These are phyloP conservation scores for Eragrostis nindensis DNA, from an alignment of 176 grass and related monocot genomes.

Conservation along the genomic window DNA sequence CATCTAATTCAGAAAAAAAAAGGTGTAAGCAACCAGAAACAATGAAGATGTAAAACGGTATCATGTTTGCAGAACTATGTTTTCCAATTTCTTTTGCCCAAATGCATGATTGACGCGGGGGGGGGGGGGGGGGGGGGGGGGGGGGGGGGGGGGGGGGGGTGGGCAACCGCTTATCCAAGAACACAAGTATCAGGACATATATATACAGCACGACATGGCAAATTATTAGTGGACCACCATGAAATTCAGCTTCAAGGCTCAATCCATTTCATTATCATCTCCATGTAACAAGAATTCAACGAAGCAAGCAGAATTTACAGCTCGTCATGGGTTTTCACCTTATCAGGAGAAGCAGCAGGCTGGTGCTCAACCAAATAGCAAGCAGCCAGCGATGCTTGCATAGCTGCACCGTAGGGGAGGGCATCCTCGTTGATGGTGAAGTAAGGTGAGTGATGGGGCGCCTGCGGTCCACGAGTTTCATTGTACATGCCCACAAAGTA, in stretches of 20 bases:
- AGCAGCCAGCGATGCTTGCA: conserved; percentile 71
- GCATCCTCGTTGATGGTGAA: conserved; percentile 76
- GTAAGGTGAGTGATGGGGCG: conserved; percentile 62
- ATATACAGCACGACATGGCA: conserved; percentile 25
- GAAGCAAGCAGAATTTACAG: conserved; percentile 54
- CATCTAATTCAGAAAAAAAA: too few relatives aligned
- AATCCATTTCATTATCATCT: neutral
- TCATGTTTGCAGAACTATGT: neutral
- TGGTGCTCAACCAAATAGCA: conserved; percentile 70
- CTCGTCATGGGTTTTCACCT: conserved; percentile 61
- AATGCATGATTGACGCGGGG: neutral
- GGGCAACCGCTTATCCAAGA: neutral
- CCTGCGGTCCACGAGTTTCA: conserved; percentile 24
- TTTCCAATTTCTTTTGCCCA: conserved; percentile 2
- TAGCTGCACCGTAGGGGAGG: conserved; percentile 71
- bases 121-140: too few relatives aligned
- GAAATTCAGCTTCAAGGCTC: conserved; percentile 9
- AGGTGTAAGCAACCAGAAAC: too few relatives aligned
- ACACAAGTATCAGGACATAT: neutral
- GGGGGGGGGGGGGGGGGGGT: too few relatives aligned
- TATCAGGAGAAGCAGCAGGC: neutral
- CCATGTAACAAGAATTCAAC: neutral
- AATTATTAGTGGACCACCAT: neutral
- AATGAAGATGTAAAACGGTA: too few relatives aligned
- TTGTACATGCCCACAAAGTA: conserved; percentile 82